phyloP scores from a whole-genome alignment of 1,284 basidiomycete genomes.

The Kwoniella shivajii region DNA sequence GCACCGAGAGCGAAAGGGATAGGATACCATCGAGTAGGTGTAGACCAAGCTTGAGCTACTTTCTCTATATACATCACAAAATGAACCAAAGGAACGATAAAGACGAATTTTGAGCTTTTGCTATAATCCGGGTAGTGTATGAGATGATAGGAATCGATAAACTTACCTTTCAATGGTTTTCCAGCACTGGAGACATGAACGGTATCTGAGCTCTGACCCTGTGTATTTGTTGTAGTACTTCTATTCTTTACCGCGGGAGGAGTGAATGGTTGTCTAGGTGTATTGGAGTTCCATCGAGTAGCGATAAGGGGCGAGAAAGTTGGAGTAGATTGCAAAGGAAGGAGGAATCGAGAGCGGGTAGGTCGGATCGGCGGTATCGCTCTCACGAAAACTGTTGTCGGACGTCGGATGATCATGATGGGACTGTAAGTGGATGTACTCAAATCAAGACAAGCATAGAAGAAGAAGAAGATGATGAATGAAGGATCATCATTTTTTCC shows the following conservation, averaged over 20 bases:
- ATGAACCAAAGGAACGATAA: background rate
- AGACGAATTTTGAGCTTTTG: background rate
- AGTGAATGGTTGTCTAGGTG: slow-evolving; percentile 6
- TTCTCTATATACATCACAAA: slow-evolving; percentile 16
- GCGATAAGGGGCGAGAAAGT: background rate
- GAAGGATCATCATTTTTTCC: background rate
- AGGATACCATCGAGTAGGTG: slow-evolving; percentile 93
- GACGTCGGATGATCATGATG: slow-evolving; percentile 18
- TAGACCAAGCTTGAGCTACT: slow-evolving; percentile 75
- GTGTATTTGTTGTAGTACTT: background rate
- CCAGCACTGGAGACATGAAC: background rate
- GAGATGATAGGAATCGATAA: background rate
- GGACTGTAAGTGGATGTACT: background rate
- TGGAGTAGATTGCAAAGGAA: background rate
- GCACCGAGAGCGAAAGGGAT: slow-evolving; percentile 90
- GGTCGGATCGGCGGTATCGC: background rate
- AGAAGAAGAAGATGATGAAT: background rate
- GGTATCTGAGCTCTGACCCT: background rate
- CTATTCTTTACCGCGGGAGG: slow-evolving; percentile 4
- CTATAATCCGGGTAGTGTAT: background rate
- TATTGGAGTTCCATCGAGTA: slow-evolving; percentile 10
- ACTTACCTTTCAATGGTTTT: slow-evolving; percentile 17
- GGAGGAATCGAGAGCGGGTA: background rate
- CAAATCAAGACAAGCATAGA: background rate
- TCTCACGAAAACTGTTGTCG: background rate